Evolutionary conservation across 139 green algal species (phyloP).

Genomic region (Helicosporidium sp.): DNA sequence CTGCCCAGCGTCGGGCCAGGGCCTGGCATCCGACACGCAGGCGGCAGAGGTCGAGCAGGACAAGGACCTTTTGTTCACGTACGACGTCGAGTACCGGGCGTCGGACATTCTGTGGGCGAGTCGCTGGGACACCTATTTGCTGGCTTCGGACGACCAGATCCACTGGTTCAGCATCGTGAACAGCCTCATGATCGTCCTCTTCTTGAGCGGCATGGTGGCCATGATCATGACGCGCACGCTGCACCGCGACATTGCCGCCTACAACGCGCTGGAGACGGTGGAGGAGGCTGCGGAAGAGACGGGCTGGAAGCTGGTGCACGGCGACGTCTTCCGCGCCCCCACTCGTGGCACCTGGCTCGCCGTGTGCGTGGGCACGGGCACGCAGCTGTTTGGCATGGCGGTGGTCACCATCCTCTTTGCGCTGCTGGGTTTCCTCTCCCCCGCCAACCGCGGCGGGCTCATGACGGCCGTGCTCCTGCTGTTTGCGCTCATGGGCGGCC

Average conservation of each 20-base stretch:
- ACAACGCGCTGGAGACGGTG: slow-evolving; percentile 83
- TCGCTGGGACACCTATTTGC: slow-evolving; percentile 94
- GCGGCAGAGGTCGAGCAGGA: slow-evolving; percentile 32
- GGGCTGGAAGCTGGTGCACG: slow-evolving; percentile 95
- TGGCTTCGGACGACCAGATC: slow-evolving; percentile 89
- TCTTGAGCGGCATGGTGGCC: slow-evolving; percentile 92
- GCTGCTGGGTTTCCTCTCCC: slow-evolving; percentile 88
- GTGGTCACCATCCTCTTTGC: slow-evolving; percentile 90
- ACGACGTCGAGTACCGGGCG: slow-evolving; percentile 74
- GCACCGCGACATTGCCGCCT: slow-evolving; percentile 82
- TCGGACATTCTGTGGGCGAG: slow-evolving; percentile 84
- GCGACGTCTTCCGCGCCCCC: slow-evolving; percentile 92
- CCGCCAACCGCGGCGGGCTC: slow-evolving; percentile 89
- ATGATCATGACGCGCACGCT: slow-evolving; percentile 98
- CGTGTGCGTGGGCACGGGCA: slow-evolving; percentile 76
- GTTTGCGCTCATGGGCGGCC: slow-evolving; percentile 92
- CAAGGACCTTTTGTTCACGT: slow-evolving; percentile 89
- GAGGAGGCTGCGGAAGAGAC: slow-evolving; percentile 89
- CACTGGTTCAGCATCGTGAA: slow-evolving; percentile 99
- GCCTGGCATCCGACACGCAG: background rate
- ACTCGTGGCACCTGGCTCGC: slow-evolving; percentile 45
- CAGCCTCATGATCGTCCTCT: slow-evolving; percentile 97
- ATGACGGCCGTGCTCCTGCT: slow-evolving; percentile 91
- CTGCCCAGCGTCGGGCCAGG: too few relatives aligned
- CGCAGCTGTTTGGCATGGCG: slow-evolving; percentile 83